These are phyloP conservation scores for Blastocystis sp. DNA, from an alignment of 352 stramenopile genomes.

Conservation along the genomic window DNA sequence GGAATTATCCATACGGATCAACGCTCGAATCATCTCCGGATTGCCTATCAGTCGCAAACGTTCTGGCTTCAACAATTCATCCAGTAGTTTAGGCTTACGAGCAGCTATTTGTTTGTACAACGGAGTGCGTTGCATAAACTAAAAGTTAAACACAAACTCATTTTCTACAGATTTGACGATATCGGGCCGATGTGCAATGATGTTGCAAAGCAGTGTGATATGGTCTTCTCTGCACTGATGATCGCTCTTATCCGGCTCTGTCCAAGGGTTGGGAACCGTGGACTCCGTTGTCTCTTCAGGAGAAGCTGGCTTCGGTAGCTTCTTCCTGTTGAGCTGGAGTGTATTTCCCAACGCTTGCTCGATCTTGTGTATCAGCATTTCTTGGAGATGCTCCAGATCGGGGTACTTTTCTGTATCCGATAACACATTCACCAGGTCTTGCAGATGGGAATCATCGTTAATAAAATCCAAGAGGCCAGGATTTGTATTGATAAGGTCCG, in stretches of 20 bases:
- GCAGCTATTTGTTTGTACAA: constrained; percentile 30
- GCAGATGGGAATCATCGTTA: constrained; percentile 8
- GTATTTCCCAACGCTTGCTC: background rate
- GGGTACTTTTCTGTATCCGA: constrained; percentile 3
- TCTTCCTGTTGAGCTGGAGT: background rate
- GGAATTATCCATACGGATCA: constrained; percentile 20
- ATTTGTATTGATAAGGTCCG: background rate
- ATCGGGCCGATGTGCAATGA: constrained; percentile 37
- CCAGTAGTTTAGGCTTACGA: background rate
- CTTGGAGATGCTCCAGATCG: background rate
- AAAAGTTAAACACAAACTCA: background rate
- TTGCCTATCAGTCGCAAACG: background rate
- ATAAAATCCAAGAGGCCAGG: background rate
- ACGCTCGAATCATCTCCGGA: constrained; percentile 24
- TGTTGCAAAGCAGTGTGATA: constrained; percentile 25
- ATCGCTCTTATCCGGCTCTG: background rate
- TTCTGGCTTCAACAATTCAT: constrained; percentile 27
- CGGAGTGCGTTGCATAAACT: constrained; percentile 31
- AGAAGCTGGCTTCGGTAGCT: background rate
- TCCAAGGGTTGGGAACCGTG: background rate
- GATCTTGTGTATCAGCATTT: constrained; percentile 20
- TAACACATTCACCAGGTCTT: background rate
- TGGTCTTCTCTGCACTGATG: constrained; percentile 45
- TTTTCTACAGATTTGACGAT: background rate
- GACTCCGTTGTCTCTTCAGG: background rate